Conservation (phyloP, 768 basidiomycete genomes). For the Leccinum uliginosum region DNA sequence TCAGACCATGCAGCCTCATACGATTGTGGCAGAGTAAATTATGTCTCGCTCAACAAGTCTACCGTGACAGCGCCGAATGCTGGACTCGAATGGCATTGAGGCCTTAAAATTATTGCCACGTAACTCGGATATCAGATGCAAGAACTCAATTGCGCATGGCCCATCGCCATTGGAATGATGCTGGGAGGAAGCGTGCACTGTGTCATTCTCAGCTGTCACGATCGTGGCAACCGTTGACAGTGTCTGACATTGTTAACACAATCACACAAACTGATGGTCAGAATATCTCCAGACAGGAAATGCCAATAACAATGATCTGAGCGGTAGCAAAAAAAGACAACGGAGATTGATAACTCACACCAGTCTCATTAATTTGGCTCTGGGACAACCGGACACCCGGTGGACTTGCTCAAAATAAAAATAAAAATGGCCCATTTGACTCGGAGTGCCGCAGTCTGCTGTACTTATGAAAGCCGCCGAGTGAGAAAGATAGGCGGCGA, state of each 20-base stretch:
- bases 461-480: background rate
- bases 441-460: background rate
- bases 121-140: background rate
- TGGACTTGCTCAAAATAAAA: background rate
- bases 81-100: background rate
- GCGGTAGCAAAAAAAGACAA: background rate
- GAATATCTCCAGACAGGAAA: slow-evolving; percentile 3
- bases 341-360: background rate
- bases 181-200: background rate
- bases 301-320: slow-evolving; percentile 1
- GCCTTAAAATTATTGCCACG: background rate
- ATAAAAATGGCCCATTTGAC: background rate
- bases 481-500: background rate
- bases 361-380: background rate
- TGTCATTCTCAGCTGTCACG: background rate
- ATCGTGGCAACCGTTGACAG: background rate
- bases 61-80: background rate
- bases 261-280: background rate
- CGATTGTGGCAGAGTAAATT: background rate
- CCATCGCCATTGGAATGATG: background rate
- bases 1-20: no score
- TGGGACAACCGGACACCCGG: background rate
- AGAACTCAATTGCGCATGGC: background rate
- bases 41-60: background rate
- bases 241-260: background rate